Evolutionary conservation across 441 rosid species (phyloP).

Genomic region (Lepidium campestre): DNA sequence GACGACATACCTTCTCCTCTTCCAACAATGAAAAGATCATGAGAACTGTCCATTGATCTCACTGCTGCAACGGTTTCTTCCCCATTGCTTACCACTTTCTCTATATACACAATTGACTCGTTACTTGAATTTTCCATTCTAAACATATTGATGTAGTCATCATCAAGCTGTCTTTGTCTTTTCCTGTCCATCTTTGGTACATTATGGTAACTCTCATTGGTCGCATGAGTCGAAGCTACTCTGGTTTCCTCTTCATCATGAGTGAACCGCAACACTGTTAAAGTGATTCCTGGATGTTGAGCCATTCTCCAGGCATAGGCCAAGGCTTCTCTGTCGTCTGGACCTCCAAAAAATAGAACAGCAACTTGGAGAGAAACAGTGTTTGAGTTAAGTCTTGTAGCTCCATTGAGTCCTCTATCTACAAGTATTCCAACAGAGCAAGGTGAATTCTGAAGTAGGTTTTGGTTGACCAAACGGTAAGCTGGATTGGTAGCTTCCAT

Average conservation of each 20-base stretch:
- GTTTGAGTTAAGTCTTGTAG: constrained; percentile 48
- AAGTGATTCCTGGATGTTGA: constrained; percentile 56
- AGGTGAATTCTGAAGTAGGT: constrained; percentile 64
- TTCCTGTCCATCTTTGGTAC: constrained; percentile 22
- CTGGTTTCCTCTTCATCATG: constrained; percentile 38
- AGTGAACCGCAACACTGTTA: constrained; percentile 61
- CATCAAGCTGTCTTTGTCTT: constrained; percentile 52
- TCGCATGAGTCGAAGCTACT: neutral
- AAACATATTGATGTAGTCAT: constrained; percentile 49
- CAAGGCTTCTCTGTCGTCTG: constrained; percentile 82
- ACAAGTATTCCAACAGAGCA: constrained; percentile 89
- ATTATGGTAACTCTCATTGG: constrained; percentile 13
- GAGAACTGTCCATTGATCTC: constrained; percentile 56
- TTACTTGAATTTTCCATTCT: constrained; percentile 32
- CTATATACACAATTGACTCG: constrained; percentile 43
- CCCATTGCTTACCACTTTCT: constrained; percentile 61
- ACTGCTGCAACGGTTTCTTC: constrained; percentile 81
- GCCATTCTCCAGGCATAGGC: constrained; percentile 85
- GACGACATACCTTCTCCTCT: constrained; percentile 79
- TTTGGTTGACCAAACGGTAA: constrained; percentile 71
- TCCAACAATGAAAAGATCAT: constrained; percentile 83
- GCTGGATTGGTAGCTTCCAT: constrained; percentile 96
- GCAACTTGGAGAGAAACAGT: constrained; percentile 62
- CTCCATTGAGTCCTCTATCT: constrained; percentile 71
- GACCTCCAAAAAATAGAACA: constrained; percentile 79